Conservation (phyloP, 208 protist species). For the Herpetomonas samuelpessoai region DNA sequence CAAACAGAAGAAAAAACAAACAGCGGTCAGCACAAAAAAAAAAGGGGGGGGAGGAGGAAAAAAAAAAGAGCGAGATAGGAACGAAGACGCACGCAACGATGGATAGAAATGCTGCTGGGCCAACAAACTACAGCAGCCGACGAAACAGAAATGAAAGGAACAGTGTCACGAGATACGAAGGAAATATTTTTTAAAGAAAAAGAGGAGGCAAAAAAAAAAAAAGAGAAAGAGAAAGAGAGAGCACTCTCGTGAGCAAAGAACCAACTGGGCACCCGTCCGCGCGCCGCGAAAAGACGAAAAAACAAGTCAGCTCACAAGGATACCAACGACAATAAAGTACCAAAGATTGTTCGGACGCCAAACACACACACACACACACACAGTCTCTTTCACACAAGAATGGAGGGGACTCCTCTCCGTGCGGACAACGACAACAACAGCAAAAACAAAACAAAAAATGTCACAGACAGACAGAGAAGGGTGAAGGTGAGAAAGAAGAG, state of each 20-base stretch:
- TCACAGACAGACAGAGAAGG: neutral
- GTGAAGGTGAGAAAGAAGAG: constrained; percentile 11
- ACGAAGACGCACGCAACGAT: neutral
- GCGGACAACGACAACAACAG: constrained; percentile 5
- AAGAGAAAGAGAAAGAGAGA: neutral
- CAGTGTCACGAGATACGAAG: neutral
- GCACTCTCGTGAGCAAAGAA: neutral
- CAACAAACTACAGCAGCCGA: neutral
- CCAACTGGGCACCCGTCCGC: no score
- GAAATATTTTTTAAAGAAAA: neutral
- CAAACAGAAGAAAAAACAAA: neutral
- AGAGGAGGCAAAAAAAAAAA: neutral
- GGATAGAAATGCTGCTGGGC: neutral
- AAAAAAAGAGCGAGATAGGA: neutral
- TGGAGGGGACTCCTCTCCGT: neutral
- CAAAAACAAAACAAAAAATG: neutral
- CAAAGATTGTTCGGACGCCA: no score
- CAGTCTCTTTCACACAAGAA: neutral
- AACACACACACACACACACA: constrained; percentile 5
- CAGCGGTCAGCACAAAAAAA: neutral
- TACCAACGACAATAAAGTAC: no score
- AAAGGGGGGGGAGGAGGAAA: neutral
- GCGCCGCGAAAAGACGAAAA: neutral
- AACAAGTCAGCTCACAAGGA: neutral
- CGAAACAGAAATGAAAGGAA: neutral